These are phyloP conservation scores for Chenopodium berlandieri DNA, from an alignment of 148 eudicot species.

Conservation along the genomic window DNA sequence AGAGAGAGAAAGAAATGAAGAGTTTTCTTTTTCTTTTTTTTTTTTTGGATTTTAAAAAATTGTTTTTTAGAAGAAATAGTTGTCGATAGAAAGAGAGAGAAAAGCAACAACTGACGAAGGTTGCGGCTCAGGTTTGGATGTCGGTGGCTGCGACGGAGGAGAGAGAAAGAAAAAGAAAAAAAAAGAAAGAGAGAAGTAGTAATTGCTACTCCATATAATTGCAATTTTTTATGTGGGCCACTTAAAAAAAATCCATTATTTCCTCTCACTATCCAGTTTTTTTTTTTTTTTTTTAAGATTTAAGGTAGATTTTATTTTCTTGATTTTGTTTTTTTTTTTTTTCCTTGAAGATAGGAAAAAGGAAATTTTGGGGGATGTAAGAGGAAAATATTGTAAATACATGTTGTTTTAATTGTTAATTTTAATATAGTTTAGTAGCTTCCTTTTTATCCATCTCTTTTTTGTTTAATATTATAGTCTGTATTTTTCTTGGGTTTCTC, in stretches of 20 bases:
- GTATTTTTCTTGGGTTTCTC: background rate
- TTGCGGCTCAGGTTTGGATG: background rate
- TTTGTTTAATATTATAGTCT: background rate
- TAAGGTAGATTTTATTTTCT: constrained; percentile 4
- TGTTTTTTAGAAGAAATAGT: too few species aligned
- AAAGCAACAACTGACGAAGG: background rate
- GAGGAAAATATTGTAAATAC: constrained; percentile 34
- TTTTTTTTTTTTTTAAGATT: background rate
- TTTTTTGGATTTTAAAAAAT: background rate
- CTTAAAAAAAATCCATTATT: background rate
- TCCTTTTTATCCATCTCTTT: background rate
- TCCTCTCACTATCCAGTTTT: background rate
- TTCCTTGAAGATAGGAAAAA: background rate
- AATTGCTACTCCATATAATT: constrained; percentile 1
- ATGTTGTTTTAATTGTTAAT: constrained; percentile 6
- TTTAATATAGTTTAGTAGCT: background rate
- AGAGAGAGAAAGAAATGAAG: constrained; percentile 11
- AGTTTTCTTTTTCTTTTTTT: constrained; percentile 9
- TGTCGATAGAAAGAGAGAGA: constrained; percentile 1
- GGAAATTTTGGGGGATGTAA: constrained; percentile 33
- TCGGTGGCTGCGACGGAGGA: constrained; percentile 23
- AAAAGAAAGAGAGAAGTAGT: background rate
- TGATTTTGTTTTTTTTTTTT: background rate
- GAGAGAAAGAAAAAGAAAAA: background rate
- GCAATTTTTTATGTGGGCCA: constrained; percentile 10